Evolutionary conservation across 345 rosid genomes (phyloP), one percentile per base, ranked within the genome.

Genomic region (Mangifera indica): DNA sequence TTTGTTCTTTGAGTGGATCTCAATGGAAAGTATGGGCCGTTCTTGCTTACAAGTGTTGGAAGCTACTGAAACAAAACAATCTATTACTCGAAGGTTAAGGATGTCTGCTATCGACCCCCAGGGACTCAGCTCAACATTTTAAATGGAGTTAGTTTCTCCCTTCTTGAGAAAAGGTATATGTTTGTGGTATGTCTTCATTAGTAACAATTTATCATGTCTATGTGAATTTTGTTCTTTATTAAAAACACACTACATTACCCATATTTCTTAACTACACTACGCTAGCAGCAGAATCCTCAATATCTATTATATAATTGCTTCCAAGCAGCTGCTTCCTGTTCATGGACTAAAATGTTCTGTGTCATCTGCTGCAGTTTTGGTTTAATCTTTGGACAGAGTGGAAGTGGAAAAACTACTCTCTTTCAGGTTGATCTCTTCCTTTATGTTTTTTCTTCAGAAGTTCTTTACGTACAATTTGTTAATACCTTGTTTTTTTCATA

Each of bases 351-450:
- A 69, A 22, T 52, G 6, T 59, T 66, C 37, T 51, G 69, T 62
- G 34, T 53, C 20, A 21, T 66, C 75, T 63, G 9, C 57, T 82
- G 77, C 86, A 90, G 98, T 79, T 89, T 94, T 82, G 98, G 98
- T 66, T 86, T 94, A 84, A 82, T 94, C 70, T 94, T 88, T 86
- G 98, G 98, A 68, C 89, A 82, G 83, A 94, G 98, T 78, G 97
- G 98, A 78, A 92, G 95, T 51, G 98, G 98, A 37, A 94, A 94
- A 82, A 94, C 97, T 74, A 94, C 98, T 32, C 91, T 92, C 40
- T 79, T 94, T 80, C 97, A 92, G 97, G 97, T 92, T 46, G 52
- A 20, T 11, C 32, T 2, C 61, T 67, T 67, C 34, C 4, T 25
- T 15, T 13, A 18, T 53, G 18, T 66, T 26, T 52, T n/a, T n/a